Evolutionary conservation across 78 protist genomes (phyloP).

Genomic region (Dictyostelium purpureum): DNA sequence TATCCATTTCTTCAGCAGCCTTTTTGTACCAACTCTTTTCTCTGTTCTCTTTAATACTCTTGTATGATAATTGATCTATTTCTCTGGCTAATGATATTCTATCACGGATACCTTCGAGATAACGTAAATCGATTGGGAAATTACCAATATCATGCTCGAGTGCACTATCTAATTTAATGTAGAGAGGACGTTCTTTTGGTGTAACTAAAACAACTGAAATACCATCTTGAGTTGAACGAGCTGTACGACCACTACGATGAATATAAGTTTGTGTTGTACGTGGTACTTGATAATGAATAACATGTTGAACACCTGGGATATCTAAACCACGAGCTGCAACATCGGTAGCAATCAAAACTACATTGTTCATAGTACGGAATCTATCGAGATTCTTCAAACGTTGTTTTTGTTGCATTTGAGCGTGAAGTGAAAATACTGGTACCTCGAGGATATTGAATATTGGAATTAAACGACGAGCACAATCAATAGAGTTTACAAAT

Average conservation of each 20-base stretch:
- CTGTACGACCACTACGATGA: constrained; percentile 97
- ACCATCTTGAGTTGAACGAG: constrained; percentile 94
- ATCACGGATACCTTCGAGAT: constrained; percentile 33
- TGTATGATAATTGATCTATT: constrained; percentile 19
- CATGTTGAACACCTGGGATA: constrained; percentile 83
- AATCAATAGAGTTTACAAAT: constrained; percentile 86
- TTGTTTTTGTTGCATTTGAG: constrained; percentile 91
- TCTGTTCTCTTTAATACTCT: background rate
- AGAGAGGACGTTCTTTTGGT: constrained; percentile 88
- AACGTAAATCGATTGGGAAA: constrained; percentile 64
- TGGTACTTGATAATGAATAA: constrained; percentile 67
- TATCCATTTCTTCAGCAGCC: constrained; percentile 59
- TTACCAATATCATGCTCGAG: constrained; percentile 67
- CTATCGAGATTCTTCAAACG: constrained; percentile 86
- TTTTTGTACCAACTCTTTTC: constrained; percentile 55
- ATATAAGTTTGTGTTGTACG: constrained; percentile 75
- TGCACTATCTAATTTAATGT: constrained; percentile 69
- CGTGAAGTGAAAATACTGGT: constrained; percentile 94
- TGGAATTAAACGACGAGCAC: constrained; percentile 82
- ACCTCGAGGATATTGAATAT: constrained; percentile 92
- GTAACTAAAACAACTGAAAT: constrained; percentile 89
- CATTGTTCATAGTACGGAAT: constrained; percentile 43
- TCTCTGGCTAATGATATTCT: constrained; percentile 32
- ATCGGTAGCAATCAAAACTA: constrained; percentile 97
- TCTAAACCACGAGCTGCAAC: constrained; percentile 99